phyloP scores from a whole-genome alignment of 768 basidiomycete species.

The Kwoniella sp. region DNA sequence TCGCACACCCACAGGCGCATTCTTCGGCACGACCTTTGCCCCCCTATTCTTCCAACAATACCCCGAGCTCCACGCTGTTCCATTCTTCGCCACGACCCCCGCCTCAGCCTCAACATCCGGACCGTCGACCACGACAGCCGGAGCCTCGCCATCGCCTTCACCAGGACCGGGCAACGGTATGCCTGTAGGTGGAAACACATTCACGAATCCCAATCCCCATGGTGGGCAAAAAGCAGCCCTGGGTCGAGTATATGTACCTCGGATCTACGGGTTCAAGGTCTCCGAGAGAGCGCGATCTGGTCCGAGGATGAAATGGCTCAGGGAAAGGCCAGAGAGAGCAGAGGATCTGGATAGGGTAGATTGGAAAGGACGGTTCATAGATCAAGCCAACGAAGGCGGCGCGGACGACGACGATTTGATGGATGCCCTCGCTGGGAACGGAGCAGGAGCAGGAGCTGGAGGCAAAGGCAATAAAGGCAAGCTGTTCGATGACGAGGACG shows the following conservation, averaged over 20 bases:
- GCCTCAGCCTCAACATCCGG: conserved; percentile 19
- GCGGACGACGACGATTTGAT: conserved; percentile 19
- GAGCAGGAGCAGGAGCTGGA: conserved; percentile 18
- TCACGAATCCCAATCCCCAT: conserved; percentile 78
- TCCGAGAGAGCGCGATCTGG: conserved; percentile 92
- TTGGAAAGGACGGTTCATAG: conserved; percentile 80
- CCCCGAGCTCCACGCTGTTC: conserved; percentile 88
- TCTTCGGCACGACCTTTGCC: conserved; percentile 98
- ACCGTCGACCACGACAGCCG: conserved; percentile 20
- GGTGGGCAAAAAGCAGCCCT: conserved; percentile 75
- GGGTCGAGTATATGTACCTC: conserved; percentile 82
- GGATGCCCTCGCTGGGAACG: conserved; percentile 5
- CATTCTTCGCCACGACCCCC: conserved; percentile 68
- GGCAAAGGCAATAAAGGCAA: conserved; percentile 27
- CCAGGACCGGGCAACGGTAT: neutral
- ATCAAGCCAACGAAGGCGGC: conserved; percentile 50
- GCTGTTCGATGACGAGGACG: conserved; percentile 59
- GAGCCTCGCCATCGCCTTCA: conserved; percentile 16
- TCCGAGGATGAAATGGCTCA: conserved; percentile 95
- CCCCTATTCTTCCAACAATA: conserved; percentile 98
- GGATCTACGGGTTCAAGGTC: conserved; percentile 97
- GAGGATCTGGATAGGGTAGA: conserved; percentile 85
- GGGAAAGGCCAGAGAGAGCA: conserved; percentile 77
- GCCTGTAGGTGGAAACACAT: conserved; percentile 58
- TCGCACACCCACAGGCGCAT: conserved; percentile 94